Evolutionary conservation across 140 eudicot genomes (phyloP), one percentile per base, ranked within the genome.

Genomic region (Ambrosia hybrid): DNA sequence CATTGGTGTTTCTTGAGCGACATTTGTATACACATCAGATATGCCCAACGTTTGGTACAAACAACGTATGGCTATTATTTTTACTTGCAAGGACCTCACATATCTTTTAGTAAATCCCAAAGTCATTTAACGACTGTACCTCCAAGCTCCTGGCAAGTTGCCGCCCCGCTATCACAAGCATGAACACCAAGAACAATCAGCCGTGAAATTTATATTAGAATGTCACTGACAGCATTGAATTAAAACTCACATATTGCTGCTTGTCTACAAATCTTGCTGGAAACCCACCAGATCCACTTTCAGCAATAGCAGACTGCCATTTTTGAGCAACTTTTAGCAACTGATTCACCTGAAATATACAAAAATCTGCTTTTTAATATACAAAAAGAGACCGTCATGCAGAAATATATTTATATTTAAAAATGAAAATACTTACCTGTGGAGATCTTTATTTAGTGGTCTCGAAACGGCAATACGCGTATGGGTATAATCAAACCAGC

Each of bases 81-180:
- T 51, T 74, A 78, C 97, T 95, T 88, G 97, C 72, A 91, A 79
- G 71, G 89, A 83, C 70, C 97, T 80, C 33, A 91, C 96, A 68
- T 88, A 86, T 84, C 89, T 84, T 81, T 88, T 91, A 4, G 94
- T 77, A 71, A 86, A 91, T 51, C 97, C 97, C 73, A 88, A 73
- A 21, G 55, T 91, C 96, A 57, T 91, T 91, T 57, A 91, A 80
- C 8, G 91, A 86, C 57, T 81, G 97, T 45, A 81, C 68, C 72
- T 91, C 97, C 83, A 91, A 84, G 67, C 89, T 85, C 85, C 80
- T 86, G 7, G 94, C 94, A 58, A 91, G 94, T 75, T 89, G 91
- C n/a, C 87, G 89, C 16, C 94, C 88, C 64, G 96, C 91, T 26
- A 88, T 67, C 15, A 87, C 85, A 53, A 87, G 86, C 96, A 93